phyloP scores from a whole-genome alignment of 2,329 filamentous ascomycete species.

The Aspergillus amoenus region DNA sequence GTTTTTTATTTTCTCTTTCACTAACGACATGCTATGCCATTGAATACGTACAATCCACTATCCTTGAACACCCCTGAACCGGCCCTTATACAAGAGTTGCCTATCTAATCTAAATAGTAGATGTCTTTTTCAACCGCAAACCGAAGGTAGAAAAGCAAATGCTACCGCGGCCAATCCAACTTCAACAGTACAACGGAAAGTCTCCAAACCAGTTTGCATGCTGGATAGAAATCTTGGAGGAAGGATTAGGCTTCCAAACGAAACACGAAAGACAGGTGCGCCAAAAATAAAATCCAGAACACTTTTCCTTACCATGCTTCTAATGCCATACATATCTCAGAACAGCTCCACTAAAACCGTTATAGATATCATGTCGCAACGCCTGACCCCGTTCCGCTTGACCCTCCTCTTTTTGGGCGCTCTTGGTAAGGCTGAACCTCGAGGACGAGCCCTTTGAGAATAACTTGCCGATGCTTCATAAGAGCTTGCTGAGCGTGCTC shows the following conservation, averaged over 20 bases:
- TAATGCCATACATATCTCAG: too few relatives aligned
- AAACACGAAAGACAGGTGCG: too few relatives aligned
- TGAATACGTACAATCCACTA: background rate
- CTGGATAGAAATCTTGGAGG: background rate
- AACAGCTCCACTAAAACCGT: too few relatives aligned
- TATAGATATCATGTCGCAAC: too few relatives aligned
- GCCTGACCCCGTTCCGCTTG: background rate
- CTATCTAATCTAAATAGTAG: too few relatives aligned
- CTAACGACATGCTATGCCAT: slow-evolving; percentile 5
- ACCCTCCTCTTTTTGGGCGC: background rate
- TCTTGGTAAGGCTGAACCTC: background rate
- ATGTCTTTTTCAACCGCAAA: too few relatives aligned
- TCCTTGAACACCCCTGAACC: background rate
- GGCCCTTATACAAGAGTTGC: too few relatives aligned
- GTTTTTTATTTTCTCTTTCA: background rate
- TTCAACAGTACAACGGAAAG: background rate
- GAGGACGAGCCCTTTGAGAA: background rate
- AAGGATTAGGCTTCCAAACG: background rate
- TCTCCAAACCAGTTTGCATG: background rate
- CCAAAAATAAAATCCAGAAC: too few relatives aligned
- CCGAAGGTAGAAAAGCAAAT: too few relatives aligned
- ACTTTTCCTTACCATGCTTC: too few relatives aligned
- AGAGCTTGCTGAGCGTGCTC: background rate
- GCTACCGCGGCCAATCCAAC: too few relatives aligned
- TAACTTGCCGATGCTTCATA: background rate